A percentile compares a stretch with the other conserved stretches of the same genome.
Evolutionary conservation across 2,329 filamentous ascomycete species (phyloP).

Genomic region (Botrytis cinerea): DNA sequence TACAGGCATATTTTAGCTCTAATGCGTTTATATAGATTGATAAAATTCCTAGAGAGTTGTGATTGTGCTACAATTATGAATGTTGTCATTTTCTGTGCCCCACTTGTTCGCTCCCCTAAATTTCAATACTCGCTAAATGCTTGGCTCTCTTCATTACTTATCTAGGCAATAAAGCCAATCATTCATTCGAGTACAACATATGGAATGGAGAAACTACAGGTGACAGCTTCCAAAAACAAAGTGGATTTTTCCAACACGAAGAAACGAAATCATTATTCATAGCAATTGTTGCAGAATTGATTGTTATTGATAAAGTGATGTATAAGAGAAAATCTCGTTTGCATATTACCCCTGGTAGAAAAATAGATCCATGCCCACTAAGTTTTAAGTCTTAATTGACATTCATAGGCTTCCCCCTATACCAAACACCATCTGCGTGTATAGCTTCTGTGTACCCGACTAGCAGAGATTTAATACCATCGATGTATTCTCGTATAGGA

Average conservation of each 20-base stretch:
- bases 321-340: not conserved
- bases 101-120: not conserved
- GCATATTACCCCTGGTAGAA: not conserved
- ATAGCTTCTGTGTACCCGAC: not conserved
- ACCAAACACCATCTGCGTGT: not conserved
- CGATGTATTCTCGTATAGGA: not conserved
- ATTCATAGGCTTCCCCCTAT: not conserved
- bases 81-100: not conserved
- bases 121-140: not conserved
- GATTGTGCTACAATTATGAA: not conserved
- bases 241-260: too few relatives aligned
- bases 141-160: not conserved
- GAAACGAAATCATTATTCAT: not conserved
- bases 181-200: not conserved
- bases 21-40: accelerated
- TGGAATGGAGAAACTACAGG: not conserved
- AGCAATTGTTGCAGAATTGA: not conserved
- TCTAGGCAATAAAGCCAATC: not conserved
- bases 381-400: not conserved
- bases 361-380: not conserved
- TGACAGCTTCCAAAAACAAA: not conserved
- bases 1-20: accelerated
- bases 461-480: not conserved
- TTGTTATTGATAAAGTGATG: not conserved
- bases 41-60: not conserved